Evolutionary conservation across 805 yeast genomes (phyloP).

Genomic region (Jamesozyma spencerorum): DNA sequence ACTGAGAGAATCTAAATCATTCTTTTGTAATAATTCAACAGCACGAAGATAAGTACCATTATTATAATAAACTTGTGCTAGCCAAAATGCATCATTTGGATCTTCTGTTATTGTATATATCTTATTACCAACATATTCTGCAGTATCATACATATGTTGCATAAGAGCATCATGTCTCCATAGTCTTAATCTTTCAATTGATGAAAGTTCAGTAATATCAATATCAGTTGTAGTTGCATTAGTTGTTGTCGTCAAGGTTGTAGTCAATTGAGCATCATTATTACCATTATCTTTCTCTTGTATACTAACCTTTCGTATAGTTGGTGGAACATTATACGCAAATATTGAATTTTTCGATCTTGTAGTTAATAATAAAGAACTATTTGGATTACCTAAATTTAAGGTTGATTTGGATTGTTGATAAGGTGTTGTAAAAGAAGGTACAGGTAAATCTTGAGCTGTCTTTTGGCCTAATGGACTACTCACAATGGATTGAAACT

Average conservation of each 20-base stretch:
- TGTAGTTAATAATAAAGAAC: conserved; percentile 18
- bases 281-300: conserved; percentile 7
- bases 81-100: conserved; percentile 92
- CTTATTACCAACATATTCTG: conserved; percentile 87
- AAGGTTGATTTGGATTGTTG: conserved; percentile 27
- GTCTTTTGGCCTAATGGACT: conserved; percentile 23
- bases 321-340: conserved; percentile 25
- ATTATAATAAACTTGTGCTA: conserved; percentile 79
- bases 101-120: conserved; percentile 75
- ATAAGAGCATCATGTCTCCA: conserved; percentile 92
- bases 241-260: conserved; percentile 15
- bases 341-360: conserved; percentile 22
- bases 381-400: conserved; percentile 7
- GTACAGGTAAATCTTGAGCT: conserved; percentile 11
- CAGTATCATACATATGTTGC: conserved; percentile 87
- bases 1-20: conserved; percentile 43
- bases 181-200: conserved; percentile 72
- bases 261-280: conserved; percentile 2
- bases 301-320: conserved; percentile 23
- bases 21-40: conserved; percentile 53
- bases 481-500: conserved; percentile 12
- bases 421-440: conserved; percentile 35
- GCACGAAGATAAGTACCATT: conserved; percentile 75
- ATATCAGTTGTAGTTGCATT: conserved; percentile 15
- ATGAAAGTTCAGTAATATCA: conserved; percentile 37